Base-by-base conservation (phyloP, 2,329 filamentous ascomycete genomes). In the Parastagonospora nodorum region DNA sequence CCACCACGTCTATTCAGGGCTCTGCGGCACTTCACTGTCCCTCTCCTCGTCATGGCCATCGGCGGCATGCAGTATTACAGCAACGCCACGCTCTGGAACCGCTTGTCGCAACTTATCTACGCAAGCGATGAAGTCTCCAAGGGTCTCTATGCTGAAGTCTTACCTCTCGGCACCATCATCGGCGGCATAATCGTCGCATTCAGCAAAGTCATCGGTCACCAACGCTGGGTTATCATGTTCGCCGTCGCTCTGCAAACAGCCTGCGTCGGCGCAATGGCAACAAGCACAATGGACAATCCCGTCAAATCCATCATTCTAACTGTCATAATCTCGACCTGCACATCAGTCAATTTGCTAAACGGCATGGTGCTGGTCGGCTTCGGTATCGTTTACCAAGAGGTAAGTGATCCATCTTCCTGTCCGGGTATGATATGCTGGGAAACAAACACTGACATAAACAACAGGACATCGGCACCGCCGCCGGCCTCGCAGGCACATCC, bases 41-140 rank as follows among this genome's bases (percentile, higher is more conserved):
- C 65, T 0, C 67, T 69, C 56, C n/a, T 68, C 2, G 63, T 66
- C 19, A 69, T 69, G 64, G 62, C 66, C 2, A 67, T 69, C 14
- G 64, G 61, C 2, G 63, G 64, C 0, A 68, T 67, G 63, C 66
- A 69, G 35, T 69, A 69, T 32, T 69, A 69, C 41, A 60, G 52
- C 10, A 66, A 69, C n/a, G 63, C 66, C 2, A 69, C 66, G 1
- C 51, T 69, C 2, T 69, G 63, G 64, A 53, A 45, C 6, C 60
- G 66, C 9, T 57, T 69, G 0, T 66, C 61, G 1, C 64, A 66
- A 32, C 58, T 69, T 8, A 60, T 69, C 6, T 69, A 69, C 31
- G 62, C 66, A 1, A 52, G 35, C 15, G 62, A 69, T 36, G 65
- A 69, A 41, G 57, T 69, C 12, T 64, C 61, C 6, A 69, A 68